Conservation (phyloP, 495 filamentous ascomycete species). For the Talaromyces liani region DNA sequence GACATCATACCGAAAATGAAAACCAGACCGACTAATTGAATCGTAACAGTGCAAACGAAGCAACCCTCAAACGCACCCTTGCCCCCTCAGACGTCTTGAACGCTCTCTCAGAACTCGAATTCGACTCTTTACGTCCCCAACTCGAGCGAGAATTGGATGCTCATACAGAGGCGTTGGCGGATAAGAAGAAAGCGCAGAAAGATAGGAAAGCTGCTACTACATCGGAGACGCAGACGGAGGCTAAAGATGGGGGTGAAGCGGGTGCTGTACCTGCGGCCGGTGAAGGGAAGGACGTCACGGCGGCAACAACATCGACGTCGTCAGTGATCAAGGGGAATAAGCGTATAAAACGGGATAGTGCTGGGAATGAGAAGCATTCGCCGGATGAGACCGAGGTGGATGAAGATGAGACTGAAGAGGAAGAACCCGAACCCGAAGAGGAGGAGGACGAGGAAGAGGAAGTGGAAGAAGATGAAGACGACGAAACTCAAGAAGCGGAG, state of each 20-base stretch:
- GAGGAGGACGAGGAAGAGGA: slow-evolving; percentile 28
- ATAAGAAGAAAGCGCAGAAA: slow-evolving; percentile 53
- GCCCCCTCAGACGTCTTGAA: slow-evolving; percentile 75
- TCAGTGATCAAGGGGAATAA: slow-evolving; percentile 29
- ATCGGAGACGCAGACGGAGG: neutral
- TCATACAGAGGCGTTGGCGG: slow-evolving; percentile 55
- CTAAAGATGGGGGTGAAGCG: slow-evolving; percentile 24
- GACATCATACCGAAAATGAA: neutral
- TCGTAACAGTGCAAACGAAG: slow-evolving; percentile 64
- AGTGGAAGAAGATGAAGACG: slow-evolving; percentile 30
- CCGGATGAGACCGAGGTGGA: slow-evolving; percentile 48
- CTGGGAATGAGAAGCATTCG: slow-evolving; percentile 2
- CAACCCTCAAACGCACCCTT: slow-evolving; percentile 74
- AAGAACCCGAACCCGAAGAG: slow-evolving; percentile 8
- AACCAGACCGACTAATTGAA: neutral
- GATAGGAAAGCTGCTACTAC: slow-evolving; percentile 37
- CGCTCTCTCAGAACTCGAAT: slow-evolving; percentile 77
- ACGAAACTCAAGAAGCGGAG: slow-evolving; percentile 36
- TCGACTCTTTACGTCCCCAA: slow-evolving; percentile 62
- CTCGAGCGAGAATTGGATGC: slow-evolving; percentile 52
- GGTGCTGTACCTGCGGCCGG: slow-evolving; percentile 17
- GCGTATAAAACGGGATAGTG: slow-evolving; percentile 40
- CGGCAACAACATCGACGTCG: neutral
- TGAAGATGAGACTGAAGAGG: slow-evolving; percentile 25
- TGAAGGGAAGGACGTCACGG: slow-evolving; percentile 30